These are phyloP conservation scores for Lipomyces chichibuensis DNA, from an alignment of 805 yeast genomes.

Conservation along the genomic window DNA sequence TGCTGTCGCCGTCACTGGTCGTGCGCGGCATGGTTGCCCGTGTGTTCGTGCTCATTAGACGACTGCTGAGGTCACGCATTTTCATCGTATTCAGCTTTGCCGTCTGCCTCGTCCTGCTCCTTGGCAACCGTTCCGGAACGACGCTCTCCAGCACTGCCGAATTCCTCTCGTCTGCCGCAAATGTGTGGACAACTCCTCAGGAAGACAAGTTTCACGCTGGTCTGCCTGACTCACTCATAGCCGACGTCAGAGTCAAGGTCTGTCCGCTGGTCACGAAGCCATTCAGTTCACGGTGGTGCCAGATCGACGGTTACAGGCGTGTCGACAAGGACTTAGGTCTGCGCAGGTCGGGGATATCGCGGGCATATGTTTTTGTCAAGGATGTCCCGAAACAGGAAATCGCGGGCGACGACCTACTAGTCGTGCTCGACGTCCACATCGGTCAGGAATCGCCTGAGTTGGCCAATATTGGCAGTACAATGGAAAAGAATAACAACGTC, in stretches of 20 bases:
- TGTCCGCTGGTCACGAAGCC: constrained; percentile 18
- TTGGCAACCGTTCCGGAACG: not conserved
- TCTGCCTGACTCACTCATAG: constrained; percentile 14
- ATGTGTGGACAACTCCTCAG: not conserved
- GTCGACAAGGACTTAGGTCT: constrained; percentile 55
- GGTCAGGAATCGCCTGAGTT: constrained; percentile 19
- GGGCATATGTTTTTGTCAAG: constrained; percentile 48
- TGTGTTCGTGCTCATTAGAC: constrained; percentile 7
- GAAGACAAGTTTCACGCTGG: not conserved
- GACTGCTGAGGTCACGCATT: constrained; percentile 17
- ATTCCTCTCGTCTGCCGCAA: constrained; percentile 2
- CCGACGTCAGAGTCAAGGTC: constrained; percentile 11
- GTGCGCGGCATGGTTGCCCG: constrained; percentile 17
- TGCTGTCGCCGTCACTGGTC: constrained; percentile 2
- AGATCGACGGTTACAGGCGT: constrained; percentile 48
- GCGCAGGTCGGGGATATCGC: constrained; percentile 50
- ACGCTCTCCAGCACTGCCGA: not conserved
- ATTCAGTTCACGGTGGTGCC: constrained; percentile 21
- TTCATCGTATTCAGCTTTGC: constrained; percentile 6
- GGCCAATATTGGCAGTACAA: not conserved
- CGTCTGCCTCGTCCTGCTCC: constrained; percentile 5
- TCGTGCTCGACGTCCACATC: constrained; percentile 27
- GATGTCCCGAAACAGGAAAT: constrained; percentile 37
- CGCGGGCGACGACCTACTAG: constrained; percentile 38
- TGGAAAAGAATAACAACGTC: not conserved